Percentiles rank a stretch among this genome's conserved stretches.
Conservation (phyloP, 78 protist species). For the slime mould (Dictyostelium discoideum) region DNA sequence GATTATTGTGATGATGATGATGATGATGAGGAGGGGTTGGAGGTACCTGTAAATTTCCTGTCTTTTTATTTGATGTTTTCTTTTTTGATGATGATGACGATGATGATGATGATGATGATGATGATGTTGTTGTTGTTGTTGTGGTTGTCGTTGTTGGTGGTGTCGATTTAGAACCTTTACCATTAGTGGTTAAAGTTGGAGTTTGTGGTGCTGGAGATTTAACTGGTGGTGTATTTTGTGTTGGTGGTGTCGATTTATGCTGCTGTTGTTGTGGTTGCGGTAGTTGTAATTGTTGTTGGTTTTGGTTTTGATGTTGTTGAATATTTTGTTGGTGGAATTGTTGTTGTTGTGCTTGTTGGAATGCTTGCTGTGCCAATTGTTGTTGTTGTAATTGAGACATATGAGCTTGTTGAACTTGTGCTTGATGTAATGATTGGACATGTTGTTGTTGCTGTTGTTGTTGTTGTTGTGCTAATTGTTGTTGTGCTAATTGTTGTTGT, state of each 20-base stretch:
- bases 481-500: not conserved
- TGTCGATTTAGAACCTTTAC: not conserved
- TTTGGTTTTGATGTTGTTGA: not conserved
- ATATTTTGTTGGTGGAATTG: not conserved
- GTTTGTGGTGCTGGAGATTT: not conserved
- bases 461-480: constrained; percentile 1
- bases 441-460: not conserved
- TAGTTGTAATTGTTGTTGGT: not conserved
- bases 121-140: not conserved
- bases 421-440: not conserved
- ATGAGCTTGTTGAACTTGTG: constrained; percentile 3
- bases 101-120: constrained; percentile 6
- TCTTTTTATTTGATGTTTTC: not conserved
- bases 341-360: not conserved
- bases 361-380: not conserved
- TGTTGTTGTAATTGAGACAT: not conserved
- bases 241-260: not conserved
- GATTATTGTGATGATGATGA: not conserved
- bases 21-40: not conserved
- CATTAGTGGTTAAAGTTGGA: not conserved
- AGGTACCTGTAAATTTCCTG: not conserved
- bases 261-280: not conserved
- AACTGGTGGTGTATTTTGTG: not conserved
- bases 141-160: not conserved
- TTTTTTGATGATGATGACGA: constrained; percentile 16